A percentile compares a stretch with the other conserved stretches of the same genome.
phyloP scores from a whole-genome alignment of 495 filamentous ascomycete species.

The Hyaloscypha variabilis region DNA sequence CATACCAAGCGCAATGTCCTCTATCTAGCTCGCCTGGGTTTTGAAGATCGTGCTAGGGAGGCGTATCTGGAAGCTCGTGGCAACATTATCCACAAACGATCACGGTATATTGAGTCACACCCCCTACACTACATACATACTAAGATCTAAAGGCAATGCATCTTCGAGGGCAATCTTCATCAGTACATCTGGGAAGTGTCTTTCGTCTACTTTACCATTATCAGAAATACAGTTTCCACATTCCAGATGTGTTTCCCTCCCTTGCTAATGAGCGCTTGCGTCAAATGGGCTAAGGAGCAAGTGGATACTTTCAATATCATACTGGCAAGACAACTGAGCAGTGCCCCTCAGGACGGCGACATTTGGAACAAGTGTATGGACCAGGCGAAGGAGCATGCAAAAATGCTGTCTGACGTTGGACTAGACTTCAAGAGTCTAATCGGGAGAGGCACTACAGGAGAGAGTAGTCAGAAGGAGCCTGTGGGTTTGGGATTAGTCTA shows the following conservation, averaged over 20 bases:
- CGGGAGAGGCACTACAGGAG: conserved; percentile 32
- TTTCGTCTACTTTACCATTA: conserved; percentile 92
- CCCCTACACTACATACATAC: neutral
- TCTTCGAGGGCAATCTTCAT: conserved; percentile 89
- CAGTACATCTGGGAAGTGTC: conserved; percentile 96
- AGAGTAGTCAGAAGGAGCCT: conserved; percentile 6
- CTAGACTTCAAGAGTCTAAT: conserved; percentile 85
- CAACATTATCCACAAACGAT: conserved; percentile 74
- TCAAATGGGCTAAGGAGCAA: conserved; percentile 94
- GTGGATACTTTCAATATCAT: conserved; percentile 87
- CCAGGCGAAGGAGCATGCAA: conserved; percentile 77
- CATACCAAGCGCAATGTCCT: conserved; percentile 72
- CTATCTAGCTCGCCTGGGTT: conserved; percentile 85
- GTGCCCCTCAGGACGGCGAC: conserved; percentile 67
- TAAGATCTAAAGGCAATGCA: conserved; percentile 66
- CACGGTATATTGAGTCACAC: conserved; percentile 60
- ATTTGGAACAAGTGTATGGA: conserved; percentile 85
- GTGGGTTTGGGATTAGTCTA: conserved; percentile 27
- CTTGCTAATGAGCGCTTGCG: conserved; percentile 84
- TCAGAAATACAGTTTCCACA: conserved; percentile 84
- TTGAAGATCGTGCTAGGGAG: conserved; percentile 85
- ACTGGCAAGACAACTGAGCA: conserved; percentile 79
- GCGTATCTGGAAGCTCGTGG: conserved; percentile 80
- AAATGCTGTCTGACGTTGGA: conserved; percentile 80
- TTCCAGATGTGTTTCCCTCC: conserved; percentile 90